phyloP scores from a whole-genome alignment of 2,329 filamentous ascomycete genomes.

The Calonectria leucothoes region DNA sequence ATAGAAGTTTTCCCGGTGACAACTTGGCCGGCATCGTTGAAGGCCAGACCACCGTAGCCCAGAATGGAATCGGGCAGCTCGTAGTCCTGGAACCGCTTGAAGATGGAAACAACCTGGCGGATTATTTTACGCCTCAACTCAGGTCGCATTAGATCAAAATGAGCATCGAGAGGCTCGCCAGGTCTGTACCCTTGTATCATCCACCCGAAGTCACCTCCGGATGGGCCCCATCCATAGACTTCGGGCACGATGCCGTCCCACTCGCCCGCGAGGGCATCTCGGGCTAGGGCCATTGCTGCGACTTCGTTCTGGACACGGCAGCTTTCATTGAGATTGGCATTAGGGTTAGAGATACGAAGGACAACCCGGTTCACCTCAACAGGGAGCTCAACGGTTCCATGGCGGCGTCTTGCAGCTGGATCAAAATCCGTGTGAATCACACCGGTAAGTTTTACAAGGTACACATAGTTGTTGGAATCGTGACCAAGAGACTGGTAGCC shows the following conservation, averaged over 20 bases:
- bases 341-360: background rate
- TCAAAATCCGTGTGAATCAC: background rate
- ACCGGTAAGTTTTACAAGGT: background rate
- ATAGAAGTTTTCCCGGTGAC: background rate
- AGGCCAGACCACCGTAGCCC: background rate
- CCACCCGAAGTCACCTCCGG: background rate
- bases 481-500: background rate
- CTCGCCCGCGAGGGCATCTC: background rate
- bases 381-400: background rate
- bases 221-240: background rate
- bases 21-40: background rate
- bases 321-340: background rate
- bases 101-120: background rate
- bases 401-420: background rate
- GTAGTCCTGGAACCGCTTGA: background rate
- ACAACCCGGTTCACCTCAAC: background rate
- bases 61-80: background rate
- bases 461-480: background rate
- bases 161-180: background rate
- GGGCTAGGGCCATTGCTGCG: background rate
- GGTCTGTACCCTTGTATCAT: background rate
- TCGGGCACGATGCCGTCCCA: background rate
- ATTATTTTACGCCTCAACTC: background rate
- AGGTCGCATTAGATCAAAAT: background rate
- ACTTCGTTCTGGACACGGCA: background rate